Base-by-base conservation (phyloP, 176 grass and related monocot genomes). In the Raddia guianensis region DNA sequence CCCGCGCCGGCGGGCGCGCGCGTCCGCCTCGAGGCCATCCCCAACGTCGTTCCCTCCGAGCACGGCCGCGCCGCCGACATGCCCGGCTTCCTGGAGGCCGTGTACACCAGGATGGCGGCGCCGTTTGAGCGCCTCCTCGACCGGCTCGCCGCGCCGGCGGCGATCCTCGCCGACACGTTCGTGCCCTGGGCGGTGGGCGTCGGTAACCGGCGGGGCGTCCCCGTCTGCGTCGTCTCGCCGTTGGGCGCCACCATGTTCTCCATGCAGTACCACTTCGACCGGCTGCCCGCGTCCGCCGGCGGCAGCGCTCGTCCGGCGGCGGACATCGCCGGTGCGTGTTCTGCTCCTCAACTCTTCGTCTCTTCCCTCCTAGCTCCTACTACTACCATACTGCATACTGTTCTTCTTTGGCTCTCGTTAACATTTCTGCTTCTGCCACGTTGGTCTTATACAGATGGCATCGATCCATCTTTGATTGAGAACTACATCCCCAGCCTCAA, bases 21-120 rank as follows among this genome's bases (percentile, higher is more conserved):
- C 40, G 54, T 91, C 46, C 19, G 72, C 64, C 44, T 91, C 16
- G 46, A 34, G 48, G 20, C 76, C 80, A 50, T 88, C 13, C 85
- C 89, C 14, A 88, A 91, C 46, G 81, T 79, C 56, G 77, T 91
- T 37, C 81, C 89, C 11, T 88, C 89, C 60, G 85, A 88, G 73
- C 47, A 56, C 15, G 64, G 53, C 56, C 88, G 74, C 44, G 74
- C 73, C 57, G 74, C 50, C 37, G 84, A 91, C 56, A 43, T 79
- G 52, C 2, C 2, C 5, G 70, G 84, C 70, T 87, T 91, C 64
- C 3, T 87, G 16, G 68, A 65, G 12, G 85, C 85, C 10, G 85
- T 91, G 11, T 80, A 64, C 63, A 76, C 70, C 55, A 68, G 45
- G 45, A 84, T 87, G 85, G 80, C 35, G 40, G 33, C 14, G 16